A percentile compares a stretch with the other conserved stretches of the same genome.
phyloP scores from a whole-genome alignment of 2,329 filamentous ascomycete genomes.

The Graphilbum ipis-grandicollis region DNA sequence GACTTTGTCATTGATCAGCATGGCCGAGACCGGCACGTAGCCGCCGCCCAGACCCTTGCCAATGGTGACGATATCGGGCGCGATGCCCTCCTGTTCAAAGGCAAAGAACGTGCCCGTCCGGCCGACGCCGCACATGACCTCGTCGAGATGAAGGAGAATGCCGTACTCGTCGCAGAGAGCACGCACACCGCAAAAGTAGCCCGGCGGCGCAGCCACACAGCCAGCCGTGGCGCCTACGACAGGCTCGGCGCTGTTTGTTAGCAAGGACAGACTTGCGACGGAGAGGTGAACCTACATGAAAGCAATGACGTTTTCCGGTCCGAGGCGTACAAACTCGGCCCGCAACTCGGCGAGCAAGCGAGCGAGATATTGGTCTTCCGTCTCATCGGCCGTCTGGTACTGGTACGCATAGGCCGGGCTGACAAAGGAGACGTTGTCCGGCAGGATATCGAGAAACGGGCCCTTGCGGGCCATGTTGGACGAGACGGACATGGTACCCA shows the following conservation, averaged over 20 bases:
- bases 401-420: slow-evolving; percentile 51
- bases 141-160: slow-evolving; percentile 61
- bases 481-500: slow-evolving; percentile 42
- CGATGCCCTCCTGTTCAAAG: slow-evolving; percentile 37
- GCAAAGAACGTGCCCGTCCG: slow-evolving; percentile 41
- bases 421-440: slow-evolving; percentile 34
- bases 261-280: no score
- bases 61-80: slow-evolving; percentile 45
- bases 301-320: slow-evolving; percentile 43
- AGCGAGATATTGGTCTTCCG: slow-evolving; percentile 34
- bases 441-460: slow-evolving; percentile 39
- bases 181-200: slow-evolving; percentile 54
- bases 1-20: slow-evolving; percentile 36
- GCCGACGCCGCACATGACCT: slow-evolving; percentile 56
- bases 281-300: no score
- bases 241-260: no score
- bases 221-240: slow-evolving; percentile 54
- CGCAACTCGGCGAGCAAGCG: slow-evolving; percentile 45
- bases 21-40: slow-evolving; percentile 41
- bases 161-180: slow-evolving; percentile 53
- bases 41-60: slow-evolving; percentile 52
- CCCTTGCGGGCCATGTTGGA: slow-evolving; percentile 41
- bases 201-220: slow-evolving; percentile 45
- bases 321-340: slow-evolving; percentile 39
- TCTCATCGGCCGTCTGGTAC: slow-evolving; percentile 23